A percentile compares a stretch with the other conserved stretches of the same genome.
These are phyloP conservation scores for Neonectria ditissima DNA, from an alignment of 2,329 filamentous ascomycete species.

Conservation along the genomic window DNA sequence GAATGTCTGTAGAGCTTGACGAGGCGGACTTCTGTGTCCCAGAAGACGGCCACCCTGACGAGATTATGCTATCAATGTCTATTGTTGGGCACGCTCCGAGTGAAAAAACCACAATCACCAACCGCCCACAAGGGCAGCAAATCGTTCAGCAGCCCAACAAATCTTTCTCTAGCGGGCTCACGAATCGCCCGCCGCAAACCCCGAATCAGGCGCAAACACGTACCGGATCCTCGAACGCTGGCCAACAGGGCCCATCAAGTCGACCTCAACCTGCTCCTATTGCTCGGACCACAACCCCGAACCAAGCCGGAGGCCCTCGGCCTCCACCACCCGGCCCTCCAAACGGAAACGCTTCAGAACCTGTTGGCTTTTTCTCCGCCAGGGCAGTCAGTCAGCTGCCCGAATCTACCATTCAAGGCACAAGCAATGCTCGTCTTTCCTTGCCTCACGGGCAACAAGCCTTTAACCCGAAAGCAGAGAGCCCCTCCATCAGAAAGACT, in stretches of 20 bases:
- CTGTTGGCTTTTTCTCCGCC: constrained; percentile 77
- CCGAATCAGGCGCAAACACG: constrained; percentile 47
- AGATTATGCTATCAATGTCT: constrained; percentile 68
- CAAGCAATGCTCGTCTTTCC: constrained; percentile 54
- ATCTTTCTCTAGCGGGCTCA: constrained; percentile 31
- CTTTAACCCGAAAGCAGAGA: constrained; percentile 81
- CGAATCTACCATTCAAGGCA: constrained; percentile 54
- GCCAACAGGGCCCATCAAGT: constrained; percentile 38
- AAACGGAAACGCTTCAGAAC: constrained; percentile 50
- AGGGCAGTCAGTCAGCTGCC: constrained; percentile 70
- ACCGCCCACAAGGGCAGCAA: constrained; percentile 40
- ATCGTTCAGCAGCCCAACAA: constrained; percentile 32
- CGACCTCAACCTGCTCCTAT: constrained; percentile 34
- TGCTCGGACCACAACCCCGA: constrained; percentile 35
- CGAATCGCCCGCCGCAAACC: constrained; percentile 48
- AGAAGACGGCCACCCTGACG: constrained; percentile 80
- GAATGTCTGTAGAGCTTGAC: constrained; percentile 72
- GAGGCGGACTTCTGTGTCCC: constrained; percentile 80
- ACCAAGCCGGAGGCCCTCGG: constrained; percentile 42
- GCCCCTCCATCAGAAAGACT: constrained; percentile 89
- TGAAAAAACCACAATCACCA: constrained; percentile 38
- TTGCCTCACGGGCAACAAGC: constrained; percentile 61
- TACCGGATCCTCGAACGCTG: constrained; percentile 34
- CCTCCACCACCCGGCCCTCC: constrained; percentile 46
- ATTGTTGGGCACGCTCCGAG: constrained; percentile 33